Conservation (phyloP, 2,329 filamentous ascomycete genomes). For the Phoma herbarum region DNA sequence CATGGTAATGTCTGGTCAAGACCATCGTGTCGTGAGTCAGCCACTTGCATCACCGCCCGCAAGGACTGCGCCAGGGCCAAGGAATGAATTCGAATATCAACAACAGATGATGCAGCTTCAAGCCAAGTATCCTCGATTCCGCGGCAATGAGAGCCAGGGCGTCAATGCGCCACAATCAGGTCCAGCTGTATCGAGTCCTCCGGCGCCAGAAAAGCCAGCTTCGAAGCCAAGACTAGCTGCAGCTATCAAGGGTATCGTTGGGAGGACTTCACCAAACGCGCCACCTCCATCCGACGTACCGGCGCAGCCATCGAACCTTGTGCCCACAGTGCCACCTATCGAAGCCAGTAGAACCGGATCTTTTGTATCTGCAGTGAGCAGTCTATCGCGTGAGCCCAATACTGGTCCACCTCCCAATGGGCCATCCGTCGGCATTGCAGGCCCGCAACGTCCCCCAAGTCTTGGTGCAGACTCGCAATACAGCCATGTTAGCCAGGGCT, state of each 20-base stretch:
- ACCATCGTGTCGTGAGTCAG: constrained; percentile 28
- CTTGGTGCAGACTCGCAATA: constrained; percentile 42
- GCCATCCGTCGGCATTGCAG: constrained; percentile 23
- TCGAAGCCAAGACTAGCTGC: constrained; percentile 41
- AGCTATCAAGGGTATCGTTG: constrained; percentile 58
- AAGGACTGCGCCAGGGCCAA: constrained; percentile 25
- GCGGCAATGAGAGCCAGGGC: constrained; percentile 53
- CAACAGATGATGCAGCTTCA: constrained; percentile 45
- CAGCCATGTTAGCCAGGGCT: constrained; percentile 43
- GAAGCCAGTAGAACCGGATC: constrained; percentile 12
- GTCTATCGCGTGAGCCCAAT: constrained; percentile 32
- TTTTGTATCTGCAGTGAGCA: constrained; percentile 33
- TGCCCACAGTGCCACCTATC: neutral
- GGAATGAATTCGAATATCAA: constrained; percentile 43
- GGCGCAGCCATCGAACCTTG: neutral
- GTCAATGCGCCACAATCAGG: constrained; percentile 48
- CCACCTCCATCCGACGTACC: constrained; percentile 19
- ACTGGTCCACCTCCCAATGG: constrained; percentile 27
- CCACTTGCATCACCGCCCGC: constrained; percentile 13
- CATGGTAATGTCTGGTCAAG: constrained; percentile 20
- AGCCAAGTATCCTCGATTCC: constrained; percentile 52
- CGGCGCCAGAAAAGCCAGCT: constrained; percentile 36
- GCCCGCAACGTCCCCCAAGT: constrained; percentile 35
- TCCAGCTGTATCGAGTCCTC: constrained; percentile 31
- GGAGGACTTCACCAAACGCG: constrained; percentile 31